Evolutionary conservation across 192 early-diverging fungal genomes (phyloP).

Genomic region (Linnemannia exigua): DNA sequence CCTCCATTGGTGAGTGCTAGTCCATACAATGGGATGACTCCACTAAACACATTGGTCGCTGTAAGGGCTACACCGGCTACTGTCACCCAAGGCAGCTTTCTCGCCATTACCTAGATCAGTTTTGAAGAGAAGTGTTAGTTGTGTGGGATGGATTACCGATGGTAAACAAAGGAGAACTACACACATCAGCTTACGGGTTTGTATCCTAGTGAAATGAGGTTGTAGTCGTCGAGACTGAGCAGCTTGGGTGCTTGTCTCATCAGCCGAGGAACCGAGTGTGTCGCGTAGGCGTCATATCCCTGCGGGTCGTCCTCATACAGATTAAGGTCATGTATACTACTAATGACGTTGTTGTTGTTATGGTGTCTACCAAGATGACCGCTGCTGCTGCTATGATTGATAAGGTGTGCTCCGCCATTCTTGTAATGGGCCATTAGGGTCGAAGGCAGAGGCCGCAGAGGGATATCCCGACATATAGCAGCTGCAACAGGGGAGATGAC

Average conservation of each 20-base stretch:
- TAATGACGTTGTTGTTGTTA: conserved; percentile 15
- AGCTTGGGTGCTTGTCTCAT: conserved; percentile 43
- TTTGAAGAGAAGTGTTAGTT: not conserved
- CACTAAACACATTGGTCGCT: conserved; percentile 31
- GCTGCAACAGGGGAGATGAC: conserved; percentile 11
- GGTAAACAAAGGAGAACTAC: not conserved
- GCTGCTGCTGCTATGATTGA: not conserved
- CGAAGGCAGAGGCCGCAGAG: conserved; percentile 24
- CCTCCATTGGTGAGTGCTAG: conserved; percentile 39
- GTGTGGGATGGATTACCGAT: not conserved
- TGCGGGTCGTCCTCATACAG: conserved; percentile 35
- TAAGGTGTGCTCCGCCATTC: not conserved
- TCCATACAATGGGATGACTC: conserved; percentile 38
- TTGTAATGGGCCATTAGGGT: conserved; percentile 10
- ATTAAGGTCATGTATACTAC: conserved; percentile 26
- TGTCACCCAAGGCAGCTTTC: conserved; percentile 21
- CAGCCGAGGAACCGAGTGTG: conserved; percentile 15
- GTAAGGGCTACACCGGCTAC: conserved; percentile 28
- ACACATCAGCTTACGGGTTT: conserved; percentile 27
- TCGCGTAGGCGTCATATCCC: not conserved
- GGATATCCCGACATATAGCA: conserved; percentile 22
- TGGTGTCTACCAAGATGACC: not conserved
- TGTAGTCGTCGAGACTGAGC: conserved; percentile 43
- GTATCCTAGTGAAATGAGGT: conserved; percentile 43
- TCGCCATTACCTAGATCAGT: conserved; percentile 34